Percentiles rank a stretch among this genome's conserved stretches.
phyloP scores from a whole-genome alignment of 192 early-diverging fungal genomes.

The Rhizophlyctis rosea region DNA sequence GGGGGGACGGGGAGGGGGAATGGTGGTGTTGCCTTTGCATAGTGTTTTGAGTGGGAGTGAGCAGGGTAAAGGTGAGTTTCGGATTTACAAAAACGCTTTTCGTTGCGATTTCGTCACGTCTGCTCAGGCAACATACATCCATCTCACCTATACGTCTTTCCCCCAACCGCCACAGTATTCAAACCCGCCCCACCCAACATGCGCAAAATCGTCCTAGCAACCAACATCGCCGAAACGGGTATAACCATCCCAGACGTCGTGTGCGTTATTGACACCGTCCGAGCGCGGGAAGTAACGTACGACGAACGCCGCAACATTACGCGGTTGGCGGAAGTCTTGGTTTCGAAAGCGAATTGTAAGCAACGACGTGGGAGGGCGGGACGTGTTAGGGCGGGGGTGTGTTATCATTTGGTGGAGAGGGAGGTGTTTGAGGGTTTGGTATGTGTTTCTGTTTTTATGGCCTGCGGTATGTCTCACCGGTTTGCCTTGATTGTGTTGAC shows the following conservation, averaged over 20 bases:
- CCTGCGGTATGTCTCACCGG: conserved; percentile 11
- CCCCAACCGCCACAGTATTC: conserved; percentile 50
- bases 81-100: conserved; percentile 4
- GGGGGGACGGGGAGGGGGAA: too few species aligned
- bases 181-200: conserved; percentile 39
- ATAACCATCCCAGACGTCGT: conserved; percentile 67
- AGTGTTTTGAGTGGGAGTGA: conserved; percentile 58
- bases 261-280: conserved; percentile 71
- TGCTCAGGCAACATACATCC: too few species aligned
- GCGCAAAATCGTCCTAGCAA: conserved; percentile 71
- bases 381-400: conserved; percentile 69
- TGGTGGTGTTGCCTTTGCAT: conserved; percentile 53
- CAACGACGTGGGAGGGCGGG: conserved; percentile 85
- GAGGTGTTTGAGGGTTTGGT: conserved; percentile 45
- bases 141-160: conserved; percentile 45
- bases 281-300: conserved; percentile 62
- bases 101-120: too few species aligned
- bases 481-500: background rate
- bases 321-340: conserved; percentile 55
- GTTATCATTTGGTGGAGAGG: conserved; percentile 69
- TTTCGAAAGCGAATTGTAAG: conserved; percentile 62
- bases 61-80: conserved; percentile 51
- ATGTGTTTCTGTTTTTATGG: conserved; percentile 28
- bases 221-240: conserved; percentile 81
- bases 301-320: conserved; percentile 61